Percentiles rank a stretch among this genome's conserved stretches.
Evolutionary conservation across 305 asterid species (phyloP).

Genomic region (Fraxinus albicans): DNA sequence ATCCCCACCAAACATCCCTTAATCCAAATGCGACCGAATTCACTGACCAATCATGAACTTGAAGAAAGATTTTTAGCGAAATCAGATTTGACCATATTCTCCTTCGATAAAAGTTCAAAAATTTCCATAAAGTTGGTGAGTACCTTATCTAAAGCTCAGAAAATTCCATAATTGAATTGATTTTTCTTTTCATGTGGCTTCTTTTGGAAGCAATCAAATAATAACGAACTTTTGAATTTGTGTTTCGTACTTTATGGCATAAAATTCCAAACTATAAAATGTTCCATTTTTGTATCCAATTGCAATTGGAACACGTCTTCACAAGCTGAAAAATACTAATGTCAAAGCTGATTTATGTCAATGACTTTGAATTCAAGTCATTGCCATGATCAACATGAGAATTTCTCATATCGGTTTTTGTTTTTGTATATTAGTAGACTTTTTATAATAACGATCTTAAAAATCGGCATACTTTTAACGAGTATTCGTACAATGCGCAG

Average conservation of each 20-base stretch:
- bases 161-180: neutral
- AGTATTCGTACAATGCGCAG: neutral
- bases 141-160: neutral
- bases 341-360: neutral
- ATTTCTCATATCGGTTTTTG: neutral
- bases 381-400: neutral
- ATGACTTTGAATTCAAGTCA: neutral
- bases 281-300: neutral
- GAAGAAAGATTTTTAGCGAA: neutral
- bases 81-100: neutral
- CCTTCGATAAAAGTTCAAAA: neutral
- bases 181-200: neutral
- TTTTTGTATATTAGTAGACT: neutral
- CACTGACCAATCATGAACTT: neutral
- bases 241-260: neutral
- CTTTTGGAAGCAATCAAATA: neutral
- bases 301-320: neutral
- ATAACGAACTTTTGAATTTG: neutral
- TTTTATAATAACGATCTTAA: neutral
- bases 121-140: neutral
- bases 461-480: neutral
- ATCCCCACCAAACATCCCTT: no score
- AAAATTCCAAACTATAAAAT: neutral
- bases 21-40: neutral
- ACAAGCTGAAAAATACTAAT: neutral